Percentiles rank a stretch among this genome's conserved stretches.
These are phyloP conservation scores for Trichothecium roseum DNA, from an alignment of 2,329 filamentous ascomycete species.

Conservation along the genomic window DNA sequence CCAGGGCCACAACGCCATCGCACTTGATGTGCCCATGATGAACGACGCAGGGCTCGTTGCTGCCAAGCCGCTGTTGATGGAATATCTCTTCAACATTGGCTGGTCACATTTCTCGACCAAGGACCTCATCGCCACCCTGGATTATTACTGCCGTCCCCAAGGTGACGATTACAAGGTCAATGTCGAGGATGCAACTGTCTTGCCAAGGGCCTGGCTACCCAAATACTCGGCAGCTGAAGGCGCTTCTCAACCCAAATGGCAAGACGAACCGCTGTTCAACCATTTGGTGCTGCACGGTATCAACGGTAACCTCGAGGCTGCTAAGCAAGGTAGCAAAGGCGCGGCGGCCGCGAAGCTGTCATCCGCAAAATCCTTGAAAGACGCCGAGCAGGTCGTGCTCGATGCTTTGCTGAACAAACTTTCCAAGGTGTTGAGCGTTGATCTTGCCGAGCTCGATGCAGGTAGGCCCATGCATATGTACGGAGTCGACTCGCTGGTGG, in stretches of 20 bases:
- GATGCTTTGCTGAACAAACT: slow-evolving; percentile 1
- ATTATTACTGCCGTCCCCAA: background rate
- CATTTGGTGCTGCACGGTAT: slow-evolving; percentile 2
- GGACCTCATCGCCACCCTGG: slow-evolving; percentile 3
- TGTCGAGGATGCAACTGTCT: no score
- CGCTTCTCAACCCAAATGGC: slow-evolving; percentile 5
- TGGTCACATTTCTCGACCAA: slow-evolving; percentile 3
- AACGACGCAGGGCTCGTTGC: slow-evolving; percentile 15
- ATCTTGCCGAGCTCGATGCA: no score
- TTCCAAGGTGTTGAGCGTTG: no score
- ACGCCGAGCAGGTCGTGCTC: background rate
- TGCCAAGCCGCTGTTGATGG: slow-evolving; percentile 3
- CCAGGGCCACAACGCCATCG: slow-evolving; percentile 11
- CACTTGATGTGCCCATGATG: slow-evolving; percentile 15
- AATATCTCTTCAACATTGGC: slow-evolving; percentile 4
- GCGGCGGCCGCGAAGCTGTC: no score
- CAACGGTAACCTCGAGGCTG: background rate
- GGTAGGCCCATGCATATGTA: slow-evolving; percentile 16
- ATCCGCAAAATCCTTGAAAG: no score
- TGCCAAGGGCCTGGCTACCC: slow-evolving; percentile 5
- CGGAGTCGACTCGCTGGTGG: slow-evolving; percentile 41
- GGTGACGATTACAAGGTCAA: background rate
- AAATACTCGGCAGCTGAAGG: slow-evolving; percentile 6
- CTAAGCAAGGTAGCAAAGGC: background rate
- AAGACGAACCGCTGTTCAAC: slow-evolving; percentile 5